Conservation (phyloP, 208 protist species). For the Leishmania guyanensis region DNA sequence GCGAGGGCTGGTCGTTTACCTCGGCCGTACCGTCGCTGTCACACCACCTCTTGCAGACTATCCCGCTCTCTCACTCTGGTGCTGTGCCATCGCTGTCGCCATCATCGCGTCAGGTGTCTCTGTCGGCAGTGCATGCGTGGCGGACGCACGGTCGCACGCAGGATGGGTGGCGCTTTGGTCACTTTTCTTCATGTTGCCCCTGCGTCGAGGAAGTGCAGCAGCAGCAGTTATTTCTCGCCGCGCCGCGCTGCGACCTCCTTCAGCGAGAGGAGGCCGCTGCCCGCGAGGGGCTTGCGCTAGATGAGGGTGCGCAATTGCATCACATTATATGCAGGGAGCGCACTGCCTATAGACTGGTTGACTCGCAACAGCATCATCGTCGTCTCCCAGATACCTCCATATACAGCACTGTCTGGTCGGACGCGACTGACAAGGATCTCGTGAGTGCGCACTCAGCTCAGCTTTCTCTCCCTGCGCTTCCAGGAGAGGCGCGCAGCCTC, state of each 20-base stretch:
- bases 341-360: neutral
- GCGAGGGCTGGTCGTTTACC: neutral
- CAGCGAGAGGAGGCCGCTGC: constrained; percentile 9
- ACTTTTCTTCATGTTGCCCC: neutral
- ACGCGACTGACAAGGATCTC: neutral
- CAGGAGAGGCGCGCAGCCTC: neutral
- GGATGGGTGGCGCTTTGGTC: neutral
- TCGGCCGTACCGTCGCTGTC: neutral
- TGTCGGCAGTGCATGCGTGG: neutral
- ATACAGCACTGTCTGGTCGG: neutral
- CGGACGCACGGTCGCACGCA: neutral
- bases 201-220: neutral
- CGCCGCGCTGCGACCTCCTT: neutral
- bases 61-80: neutral
- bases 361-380: neutral
- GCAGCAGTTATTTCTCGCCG: neutral
- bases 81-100: neutral
- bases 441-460: neutral
- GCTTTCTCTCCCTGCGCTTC: neutral
- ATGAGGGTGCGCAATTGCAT: constrained; percentile 17
- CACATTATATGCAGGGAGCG: constrained; percentile 20
- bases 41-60: neutral
- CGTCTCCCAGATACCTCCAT: neutral
- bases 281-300: constrained; percentile 15
- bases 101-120: neutral